Conservation (phyloP, 1,284 basidiomycete species). For the Papiliotrema laurentii region DNA sequence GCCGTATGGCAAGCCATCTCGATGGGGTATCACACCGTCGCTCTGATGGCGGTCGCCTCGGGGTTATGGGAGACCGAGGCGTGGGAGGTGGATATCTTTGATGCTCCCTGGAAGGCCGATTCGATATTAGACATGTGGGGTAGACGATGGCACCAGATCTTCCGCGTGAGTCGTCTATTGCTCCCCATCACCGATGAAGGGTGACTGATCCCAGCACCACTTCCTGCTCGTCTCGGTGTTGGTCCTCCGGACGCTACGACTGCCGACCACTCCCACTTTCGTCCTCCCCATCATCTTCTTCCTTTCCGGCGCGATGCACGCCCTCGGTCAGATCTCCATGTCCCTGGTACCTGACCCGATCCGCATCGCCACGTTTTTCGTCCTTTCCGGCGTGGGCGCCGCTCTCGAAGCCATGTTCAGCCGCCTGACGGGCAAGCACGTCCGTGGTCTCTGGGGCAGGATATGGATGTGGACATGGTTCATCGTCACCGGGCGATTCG, state of each 20-base stretch:
- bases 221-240: constrained; percentile 35
- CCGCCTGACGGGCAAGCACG: constrained; percentile 30
- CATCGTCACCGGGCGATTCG: constrained; percentile 18
- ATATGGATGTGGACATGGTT: constrained; percentile 38
- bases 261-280: constrained; percentile 18
- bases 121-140: constrained; percentile 47
- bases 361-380: constrained; percentile 33
- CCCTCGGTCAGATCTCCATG: constrained; percentile 36
- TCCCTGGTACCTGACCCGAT: constrained; percentile 29
- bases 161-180: constrained; percentile 28
- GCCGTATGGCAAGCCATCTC: constrained; percentile 31
- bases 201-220: constrained; percentile 27
- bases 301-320: constrained; percentile 40
- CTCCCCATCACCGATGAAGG: background rate
- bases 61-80: constrained; percentile 31
- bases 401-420: constrained; percentile 33
- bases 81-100: constrained; percentile 42
- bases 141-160: constrained; percentile 46
- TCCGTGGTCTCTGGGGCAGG: constrained; percentile 34
- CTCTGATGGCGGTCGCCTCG: constrained; percentile 14
- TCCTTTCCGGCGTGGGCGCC: constrained; percentile 33
- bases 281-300: constrained; percentile 36
- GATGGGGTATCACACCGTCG: constrained; percentile 35
- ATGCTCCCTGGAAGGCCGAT: constrained; percentile 34
- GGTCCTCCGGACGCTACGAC: constrained; percentile 16